Base-by-base conservation (phyloP, 768 basidiomycete genomes). In the Termitomyces eurrhizus region DNA sequence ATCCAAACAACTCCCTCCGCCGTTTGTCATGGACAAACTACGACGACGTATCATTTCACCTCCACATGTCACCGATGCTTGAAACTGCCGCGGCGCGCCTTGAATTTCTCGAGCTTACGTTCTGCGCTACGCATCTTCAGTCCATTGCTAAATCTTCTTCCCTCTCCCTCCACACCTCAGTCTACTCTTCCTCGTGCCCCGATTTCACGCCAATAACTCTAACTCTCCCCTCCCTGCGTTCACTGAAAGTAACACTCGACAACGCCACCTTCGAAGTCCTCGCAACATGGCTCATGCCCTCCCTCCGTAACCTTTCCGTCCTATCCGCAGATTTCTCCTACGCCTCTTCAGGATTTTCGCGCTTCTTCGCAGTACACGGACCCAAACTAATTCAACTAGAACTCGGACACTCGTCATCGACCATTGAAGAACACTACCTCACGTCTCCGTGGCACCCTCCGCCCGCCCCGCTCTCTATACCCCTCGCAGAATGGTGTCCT, bases 11-110 rank as follows among this genome's bases (percentile, higher is more conserved):
- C 64, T 72, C 74, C 49, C 75, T 91, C 39, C 80, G 83, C 4
- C 75, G 83, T 33, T 75, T 91, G 14, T 84, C 83, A 29, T 89
- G 87, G 81, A 90, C 89, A 39, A 89, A 84, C 66, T 91, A 91
- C 65, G 87, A 85, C 59, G 86, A 88, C 55, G 75, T 81, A 1
- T 80, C 81, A 1, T 77, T 78, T 61, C 84, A 84, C 59, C 74
- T 78, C 26, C 80, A 82, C 44, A 80, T 84, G 69, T 82, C 77
- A 1, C 83, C 83, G 5, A 77, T 84, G 44, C 75, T 86, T 50
- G 74, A 74, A 51, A 79, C 77, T 44, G 78, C 81, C 4, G 83
- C 84, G 0, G 78, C 74, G 11, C 77, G 77, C 48, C 75, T 91
- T 16, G 86, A 88, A 66, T 89, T 84, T 65, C 78, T 90, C 52